phyloP scores from a whole-genome alignment of 176 grass and related monocot species.

The Triticum timopheevii region DNA sequence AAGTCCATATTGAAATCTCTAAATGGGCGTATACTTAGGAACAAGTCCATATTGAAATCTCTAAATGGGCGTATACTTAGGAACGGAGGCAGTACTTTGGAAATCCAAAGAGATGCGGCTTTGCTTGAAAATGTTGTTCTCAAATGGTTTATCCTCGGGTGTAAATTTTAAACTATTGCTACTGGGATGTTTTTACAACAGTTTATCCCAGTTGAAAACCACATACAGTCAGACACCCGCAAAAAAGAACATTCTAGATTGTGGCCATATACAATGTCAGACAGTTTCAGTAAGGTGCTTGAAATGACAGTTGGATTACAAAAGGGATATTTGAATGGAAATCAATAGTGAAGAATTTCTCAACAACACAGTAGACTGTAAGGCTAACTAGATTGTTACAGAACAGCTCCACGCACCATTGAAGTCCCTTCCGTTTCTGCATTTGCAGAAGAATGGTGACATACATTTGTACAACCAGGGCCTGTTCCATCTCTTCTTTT shows the following conservation, averaged over 20 bases:
- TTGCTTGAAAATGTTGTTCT: background rate
- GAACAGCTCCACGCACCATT: constrained; percentile 32
- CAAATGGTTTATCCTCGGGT: background rate
- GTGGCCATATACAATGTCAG: constrained; percentile 1
- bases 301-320: background rate
- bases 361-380: background rate
- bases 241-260: background rate
- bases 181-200: background rate
- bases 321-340: background rate
- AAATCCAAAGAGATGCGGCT: no score
- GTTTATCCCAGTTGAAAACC: background rate
- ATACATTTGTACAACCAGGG: constrained; percentile 70
- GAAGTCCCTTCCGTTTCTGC: constrained; percentile 45
- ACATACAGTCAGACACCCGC: background rate
- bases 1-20: no score
- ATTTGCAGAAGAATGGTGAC: constrained; percentile 64
- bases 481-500: constrained; percentile 34
- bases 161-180: no score
- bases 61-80: no score
- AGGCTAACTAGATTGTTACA: constrained; percentile 31
- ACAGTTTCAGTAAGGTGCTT: background rate
- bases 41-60: no score
- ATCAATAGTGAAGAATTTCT: constrained; percentile 11
- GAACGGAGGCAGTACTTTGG: no score
- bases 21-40: no score